Evolutionary conservation across 306 rosid genomes (phyloP).

Genomic region (Leucaena leucocephala): DNA sequence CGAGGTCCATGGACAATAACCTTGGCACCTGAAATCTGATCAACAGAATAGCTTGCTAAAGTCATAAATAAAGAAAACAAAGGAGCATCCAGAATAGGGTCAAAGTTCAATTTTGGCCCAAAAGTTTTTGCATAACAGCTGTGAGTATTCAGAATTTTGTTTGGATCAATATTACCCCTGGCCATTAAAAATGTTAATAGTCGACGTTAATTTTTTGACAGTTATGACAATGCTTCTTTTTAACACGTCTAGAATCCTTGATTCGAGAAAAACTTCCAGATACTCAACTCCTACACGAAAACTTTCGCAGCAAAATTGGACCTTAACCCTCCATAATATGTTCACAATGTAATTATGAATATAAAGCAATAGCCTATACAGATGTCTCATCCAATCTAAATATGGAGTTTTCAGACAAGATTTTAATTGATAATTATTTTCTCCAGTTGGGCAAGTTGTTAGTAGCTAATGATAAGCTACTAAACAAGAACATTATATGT

Average conservation of each 20-base stretch:
- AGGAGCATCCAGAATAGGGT: no score
- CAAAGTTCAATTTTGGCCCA: no score
- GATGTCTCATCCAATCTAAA: slow-evolving; percentile 7
- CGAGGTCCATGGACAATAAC: slow-evolving; percentile 80
- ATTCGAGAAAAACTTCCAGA: no score
- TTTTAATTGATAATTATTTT: not conserved
- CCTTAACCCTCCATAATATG: not conserved
- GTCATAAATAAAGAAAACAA: not conserved
- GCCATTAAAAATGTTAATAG: no score
- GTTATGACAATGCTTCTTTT: no score
- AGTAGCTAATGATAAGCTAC: not conserved
- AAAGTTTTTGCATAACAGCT: no score
- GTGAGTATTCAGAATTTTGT: no score
- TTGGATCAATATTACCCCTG: no score
- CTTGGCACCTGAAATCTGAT: slow-evolving; percentile 91
- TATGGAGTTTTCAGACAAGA: not conserved
- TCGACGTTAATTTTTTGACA: no score
- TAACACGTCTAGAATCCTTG: no score
- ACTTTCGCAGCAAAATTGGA: no score
- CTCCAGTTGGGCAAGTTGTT: not conserved
- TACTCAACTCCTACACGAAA: no score
- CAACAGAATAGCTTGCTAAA: not conserved
- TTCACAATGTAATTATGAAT: not conserved
- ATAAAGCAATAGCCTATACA: not conserved
- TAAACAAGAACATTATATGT: not conserved